Base-by-base conservation (phyloP, 495 filamentous ascomycete species). In the Cenococcum geophilum region DNA sequence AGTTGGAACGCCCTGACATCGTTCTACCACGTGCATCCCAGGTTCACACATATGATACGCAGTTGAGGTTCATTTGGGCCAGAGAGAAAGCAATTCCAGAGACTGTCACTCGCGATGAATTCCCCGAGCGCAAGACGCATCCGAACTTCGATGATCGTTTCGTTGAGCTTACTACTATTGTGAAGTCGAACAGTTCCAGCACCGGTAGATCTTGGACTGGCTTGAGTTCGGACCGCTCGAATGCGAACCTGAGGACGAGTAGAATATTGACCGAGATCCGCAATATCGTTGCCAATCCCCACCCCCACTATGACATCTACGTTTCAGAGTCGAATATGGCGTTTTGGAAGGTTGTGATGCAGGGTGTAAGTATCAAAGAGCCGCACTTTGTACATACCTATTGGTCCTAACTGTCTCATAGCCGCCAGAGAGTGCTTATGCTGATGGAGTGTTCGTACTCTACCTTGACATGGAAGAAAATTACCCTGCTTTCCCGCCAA, bases 311-410 rank as follows among this genome's bases (percentile, higher is more conserved):
- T 25, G 71, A 68, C 48, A 57, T 74, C 34, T 74, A 72, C 51
- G 61, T 72, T 22, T 68, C 61, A 53, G 72, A 74, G 52, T 64
- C 64, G 32, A 64, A 71, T 35, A 68, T 71, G 37, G 54, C 61
- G 18, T 67, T 74, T 51, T 71, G 64, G 72, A 73, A 74, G 59
- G 58, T 73, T 18, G 67, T 74, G 4, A 70, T 72, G 63, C 59
- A 63, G 42, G 69, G 70, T 22, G 27, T 32, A 32, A 32, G 27
- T 32, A 32, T 6, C 2, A 32, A 32, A 32, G 6, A 2, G 27
- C 27, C 27, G 27, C 27, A 32, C 27, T 32, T 32, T 32, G 6
- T 2, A 6, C 27, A 32, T 32, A 32, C 27, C 6, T 32, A 32
- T 32, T 32, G 27, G 27, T 6, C 3, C 27, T 32, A 32, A 32